These are phyloP conservation scores for Populus alba DNA, from an alignment of 345 rosid genomes.

Conservation along the genomic window DNA sequence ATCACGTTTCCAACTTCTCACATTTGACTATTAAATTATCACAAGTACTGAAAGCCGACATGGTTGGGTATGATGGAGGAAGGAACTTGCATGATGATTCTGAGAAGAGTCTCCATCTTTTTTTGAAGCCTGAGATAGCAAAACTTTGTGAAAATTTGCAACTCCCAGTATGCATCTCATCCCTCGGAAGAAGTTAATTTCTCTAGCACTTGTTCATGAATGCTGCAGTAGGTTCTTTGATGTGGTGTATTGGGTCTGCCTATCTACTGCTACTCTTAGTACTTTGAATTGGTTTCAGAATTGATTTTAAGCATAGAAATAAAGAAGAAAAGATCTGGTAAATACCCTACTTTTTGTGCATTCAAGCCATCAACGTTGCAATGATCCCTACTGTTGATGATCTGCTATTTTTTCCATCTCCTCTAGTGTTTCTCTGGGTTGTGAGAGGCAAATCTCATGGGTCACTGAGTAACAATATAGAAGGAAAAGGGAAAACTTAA, in stretches of 20 bases:
- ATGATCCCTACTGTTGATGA: neutral
- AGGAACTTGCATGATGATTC: constrained; percentile 42
- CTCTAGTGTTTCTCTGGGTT: too few species aligned
- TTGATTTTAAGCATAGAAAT: neutral
- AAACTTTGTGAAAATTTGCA: constrained; percentile 61
- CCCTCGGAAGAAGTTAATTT: constrained; percentile 18
- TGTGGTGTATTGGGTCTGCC: neutral
- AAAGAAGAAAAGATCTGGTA: neutral
- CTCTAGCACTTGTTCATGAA: neutral
- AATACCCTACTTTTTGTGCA: neutral
- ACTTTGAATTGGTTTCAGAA: neutral
- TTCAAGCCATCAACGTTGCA: neutral
- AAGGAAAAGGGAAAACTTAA: neutral
- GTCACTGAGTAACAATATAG: neutral
- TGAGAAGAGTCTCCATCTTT: constrained; percentile 58
- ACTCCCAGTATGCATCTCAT: constrained; percentile 52
- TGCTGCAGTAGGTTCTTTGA: neutral
- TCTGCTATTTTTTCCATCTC: neutral
- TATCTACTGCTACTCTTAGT: neutral
- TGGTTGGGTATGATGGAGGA: constrained; percentile 32
- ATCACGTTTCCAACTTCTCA: constrained; percentile 15
- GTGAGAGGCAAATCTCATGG: too few species aligned
- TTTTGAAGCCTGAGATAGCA: constrained; percentile 56
- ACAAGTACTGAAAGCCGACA: constrained; percentile 32
- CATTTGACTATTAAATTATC: constrained; percentile 22